phyloP scores from a whole-genome alignment of 805 yeast species.

The Suhomyces sp. region DNA sequence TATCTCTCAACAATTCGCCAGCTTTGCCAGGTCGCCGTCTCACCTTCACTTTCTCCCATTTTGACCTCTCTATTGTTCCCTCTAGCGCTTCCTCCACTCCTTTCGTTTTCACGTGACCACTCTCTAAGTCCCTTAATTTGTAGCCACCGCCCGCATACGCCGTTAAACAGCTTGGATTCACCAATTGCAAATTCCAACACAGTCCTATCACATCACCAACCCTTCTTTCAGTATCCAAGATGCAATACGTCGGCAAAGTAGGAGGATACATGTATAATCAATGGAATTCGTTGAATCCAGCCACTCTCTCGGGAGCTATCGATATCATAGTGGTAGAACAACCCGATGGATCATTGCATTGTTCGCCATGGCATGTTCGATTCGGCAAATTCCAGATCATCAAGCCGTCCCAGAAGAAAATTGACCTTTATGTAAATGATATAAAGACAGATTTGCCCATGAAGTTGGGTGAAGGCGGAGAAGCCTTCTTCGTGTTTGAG shows the following conservation, averaged over 20 bases:
- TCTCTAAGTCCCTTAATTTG: background rate
- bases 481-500: conserved; percentile 95
- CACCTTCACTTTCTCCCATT: background rate
- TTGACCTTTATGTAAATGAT: conserved; percentile 84
- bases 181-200: background rate
- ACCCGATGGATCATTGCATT: conserved; percentile 72
- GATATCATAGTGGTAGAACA: conserved; percentile 94
- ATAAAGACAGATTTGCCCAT: conserved; percentile 79
- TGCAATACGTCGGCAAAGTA: conserved; percentile 97
- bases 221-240: conserved; percentile 21
- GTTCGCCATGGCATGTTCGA: conserved; percentile 95
- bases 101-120: background rate
- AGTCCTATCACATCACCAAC: conserved; percentile 8
- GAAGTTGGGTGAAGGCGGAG: conserved; percentile 97
- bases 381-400: conserved; percentile 92
- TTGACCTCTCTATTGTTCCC: background rate
- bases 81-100: background rate
- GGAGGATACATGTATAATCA: conserved; percentile 93
- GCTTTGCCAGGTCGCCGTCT: background rate
- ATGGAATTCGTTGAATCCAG: conserved; percentile 95
- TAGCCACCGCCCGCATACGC: background rate
- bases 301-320: conserved; percentile 94
- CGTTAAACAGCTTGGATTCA: background rate
- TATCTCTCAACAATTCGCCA: background rate
- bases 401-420: conserved; percentile 93